Base-by-base conservation (phyloP, 768 basidiomycete species). In the Termitomyces sp. region DNA sequence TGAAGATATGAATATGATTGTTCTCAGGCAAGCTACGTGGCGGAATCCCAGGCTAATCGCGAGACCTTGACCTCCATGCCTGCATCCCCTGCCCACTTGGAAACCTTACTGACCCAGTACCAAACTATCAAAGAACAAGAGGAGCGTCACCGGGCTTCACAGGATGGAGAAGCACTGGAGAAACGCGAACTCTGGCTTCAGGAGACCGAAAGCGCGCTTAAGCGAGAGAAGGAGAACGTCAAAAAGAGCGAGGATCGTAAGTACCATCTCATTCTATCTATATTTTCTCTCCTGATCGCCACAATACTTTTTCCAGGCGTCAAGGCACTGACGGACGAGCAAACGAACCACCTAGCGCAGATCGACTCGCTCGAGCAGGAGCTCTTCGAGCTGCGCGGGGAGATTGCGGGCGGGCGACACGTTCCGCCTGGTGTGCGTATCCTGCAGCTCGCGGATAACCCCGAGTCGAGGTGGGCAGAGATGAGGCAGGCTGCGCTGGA, bases 391-490 rank as follows among this genome's bases (percentile, higher is more conserved):
- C 77, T 92, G 2, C 73, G 80, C 3, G 90, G 90, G 0, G 85
- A 89, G 68, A 85, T 92, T 27, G 90, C 85, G 0, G 83, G 80
- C 0, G 92, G 91, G 4, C 74, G 85, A 42, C 88, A 91, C 62
- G 58, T 62, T 12, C 61, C 61, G n/a, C 61, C 61, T 5, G 59
- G 58, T 0, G 56, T 57, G 29, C 48, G 61, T n/a, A 42, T 62
- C n/a, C 52, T 59, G 2, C 53, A 59, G 46, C 48, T 62, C 27
- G 51, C 37, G 14, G 61, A 62, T 26, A 62, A 62, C 50, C 92
- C 95, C 0, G 91, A 90, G n/a, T 79, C 86, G 62, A 77, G 86
- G 61, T 92, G 92, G 83, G 82, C 82, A 14, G 90, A 91, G 46
- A 73, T 92, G 29, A 79, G 94, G 48, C 80, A 86, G 61, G 86